Evolutionary conservation across 768 basidiomycete species (phyloP), one percentile per base, ranked within the genome.

Genomic region (Lactarius trivialis): DNA sequence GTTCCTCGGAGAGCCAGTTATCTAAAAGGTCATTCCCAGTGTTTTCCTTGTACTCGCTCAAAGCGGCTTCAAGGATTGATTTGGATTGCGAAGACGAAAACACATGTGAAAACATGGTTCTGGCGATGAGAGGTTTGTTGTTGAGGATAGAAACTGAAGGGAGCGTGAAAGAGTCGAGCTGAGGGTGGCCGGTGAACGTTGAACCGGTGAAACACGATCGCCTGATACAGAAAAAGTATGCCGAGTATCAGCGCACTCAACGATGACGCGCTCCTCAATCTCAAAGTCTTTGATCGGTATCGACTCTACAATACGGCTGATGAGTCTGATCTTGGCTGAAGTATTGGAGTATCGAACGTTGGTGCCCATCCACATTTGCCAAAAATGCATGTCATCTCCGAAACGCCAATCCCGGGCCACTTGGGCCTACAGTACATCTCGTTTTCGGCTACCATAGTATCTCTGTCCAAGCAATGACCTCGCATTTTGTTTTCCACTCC

Each of bases 341-440:
- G 8, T 14, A 1, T 7, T 59, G 58, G 58, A 7, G 8, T 14
- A 1, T 11, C n/a, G 36, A 41, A n/a, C 49, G 58, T 1, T 50
- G 58, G 49, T 59, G 58, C 50, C 39, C 26, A 28, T 36, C 4
- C 50, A 59, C 3, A 39, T 59, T 30, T 59, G 58, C 28, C 50
- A 6, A 59, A 37, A 0, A 5, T 59, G 58, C 7, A 33, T 6
- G 17, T 52, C 19, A 51, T 59, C 8, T 37, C 52, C n/a, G 9
- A 9, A 1, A 32, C 49, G 2, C 12, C 50, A 52, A 36, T 21
- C 21, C n/a, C n/a, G n/a, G n/a, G n/a, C n/a, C 37, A 6, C n/a
- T 14, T 59, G 8, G 39, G 41, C 36, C 50, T 59, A 0, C n/a
- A n/a, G n/a, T n/a, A n/a, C 36, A 41, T 17, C 36, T 59, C 7